Conservation (phyloP, 1,284 basidiomycete species). For the Trametes pubescens region DNA sequence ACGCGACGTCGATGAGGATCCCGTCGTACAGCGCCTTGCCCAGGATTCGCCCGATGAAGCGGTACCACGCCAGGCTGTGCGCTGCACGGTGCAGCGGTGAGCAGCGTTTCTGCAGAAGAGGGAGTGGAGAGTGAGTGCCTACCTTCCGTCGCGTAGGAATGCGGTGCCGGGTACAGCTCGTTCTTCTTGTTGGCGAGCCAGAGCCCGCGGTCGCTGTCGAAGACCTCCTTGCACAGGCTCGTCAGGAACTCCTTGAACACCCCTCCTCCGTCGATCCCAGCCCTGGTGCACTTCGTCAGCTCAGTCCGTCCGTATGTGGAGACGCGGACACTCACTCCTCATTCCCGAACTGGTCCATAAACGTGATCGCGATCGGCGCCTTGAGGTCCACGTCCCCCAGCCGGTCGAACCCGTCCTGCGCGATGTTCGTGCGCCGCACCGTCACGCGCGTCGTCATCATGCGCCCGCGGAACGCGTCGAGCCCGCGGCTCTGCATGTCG, state of each 20-base stretch:
- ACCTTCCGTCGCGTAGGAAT: conserved; percentile 88
- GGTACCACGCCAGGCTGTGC: conserved; percentile 91
- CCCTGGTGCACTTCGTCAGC: conserved; percentile 56
- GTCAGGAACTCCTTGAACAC: conserved; percentile 99
- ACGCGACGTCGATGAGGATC: conserved; percentile 95
- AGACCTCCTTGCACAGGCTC: conserved; percentile 89
- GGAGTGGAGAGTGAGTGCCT: conserved; percentile 42
- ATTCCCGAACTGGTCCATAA: conserved; percentile 90
- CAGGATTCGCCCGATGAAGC: conserved; percentile 92
- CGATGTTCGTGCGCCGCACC: conserved; percentile 79
- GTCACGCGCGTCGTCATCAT: conserved; percentile 57
- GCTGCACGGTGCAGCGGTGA: conserved; percentile 49
- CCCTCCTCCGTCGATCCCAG: conserved; percentile 95
- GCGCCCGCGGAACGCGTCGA: conserved; percentile 32
- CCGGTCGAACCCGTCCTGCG: conserved; percentile 89
- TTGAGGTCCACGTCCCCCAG: conserved; percentile 84
- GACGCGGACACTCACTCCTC: conserved; percentile 68
- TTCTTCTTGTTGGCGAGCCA: conserved; percentile 93
- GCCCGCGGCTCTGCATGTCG: conserved; percentile 51
- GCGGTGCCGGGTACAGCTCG: conserved; percentile 95
- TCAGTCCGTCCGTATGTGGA: too few species aligned
- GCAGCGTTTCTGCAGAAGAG: conserved; percentile 13
- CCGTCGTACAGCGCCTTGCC: conserved; percentile 98
- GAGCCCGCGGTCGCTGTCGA: conserved; percentile 93
- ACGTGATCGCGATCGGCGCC: conserved; percentile 84